Evolutionary conservation across 768 basidiomycete species (phyloP).

Genomic region (Albatrellus ellisii): DNA sequence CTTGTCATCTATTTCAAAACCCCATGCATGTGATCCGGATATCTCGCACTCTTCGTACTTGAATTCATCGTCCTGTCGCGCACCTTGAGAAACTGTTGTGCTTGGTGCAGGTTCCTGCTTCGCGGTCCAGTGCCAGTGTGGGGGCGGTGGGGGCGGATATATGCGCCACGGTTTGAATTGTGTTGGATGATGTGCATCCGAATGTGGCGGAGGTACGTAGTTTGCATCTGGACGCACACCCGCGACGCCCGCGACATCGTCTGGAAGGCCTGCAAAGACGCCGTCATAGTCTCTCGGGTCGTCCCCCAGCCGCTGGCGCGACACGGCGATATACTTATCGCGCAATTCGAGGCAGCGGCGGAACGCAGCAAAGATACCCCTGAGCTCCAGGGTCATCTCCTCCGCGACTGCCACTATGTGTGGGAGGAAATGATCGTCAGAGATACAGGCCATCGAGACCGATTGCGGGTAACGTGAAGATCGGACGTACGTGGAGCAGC

Average conservation of each 20-base stretch:
- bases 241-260: slow-evolving; percentile 46
- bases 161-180: slow-evolving; percentile 63
- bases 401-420: background rate
- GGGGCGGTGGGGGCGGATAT: slow-evolving; percentile 87
- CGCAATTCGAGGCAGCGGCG: slow-evolving; percentile 80
- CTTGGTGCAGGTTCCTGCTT: slow-evolving; percentile 31
- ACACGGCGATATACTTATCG: slow-evolving; percentile 88
- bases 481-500: background rate
- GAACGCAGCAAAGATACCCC: slow-evolving; percentile 50
- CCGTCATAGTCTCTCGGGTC: slow-evolving; percentile 90
- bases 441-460: background rate
- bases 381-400: slow-evolving; percentile 10
- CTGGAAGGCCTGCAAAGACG: slow-evolving; percentile 52
- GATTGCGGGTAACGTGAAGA: background rate
- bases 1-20: slow-evolving; percentile 67
- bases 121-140: slow-evolving; percentile 86
- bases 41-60: slow-evolving; percentile 60
- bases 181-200: no score
- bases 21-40: slow-evolving; percentile 44
- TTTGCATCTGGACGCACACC: slow-evolving; percentile 55
- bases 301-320: slow-evolving; percentile 86
- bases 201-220: no score
- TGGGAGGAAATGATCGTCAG: slow-evolving; percentile 5
- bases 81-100: slow-evolving; percentile 21
- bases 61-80: slow-evolving; percentile 36